Evolutionary conservation across 192 early-diverging fungal species (phyloP), one percentile per base, ranked within the genome.

Genomic region (Linderina pennispora): DNA sequence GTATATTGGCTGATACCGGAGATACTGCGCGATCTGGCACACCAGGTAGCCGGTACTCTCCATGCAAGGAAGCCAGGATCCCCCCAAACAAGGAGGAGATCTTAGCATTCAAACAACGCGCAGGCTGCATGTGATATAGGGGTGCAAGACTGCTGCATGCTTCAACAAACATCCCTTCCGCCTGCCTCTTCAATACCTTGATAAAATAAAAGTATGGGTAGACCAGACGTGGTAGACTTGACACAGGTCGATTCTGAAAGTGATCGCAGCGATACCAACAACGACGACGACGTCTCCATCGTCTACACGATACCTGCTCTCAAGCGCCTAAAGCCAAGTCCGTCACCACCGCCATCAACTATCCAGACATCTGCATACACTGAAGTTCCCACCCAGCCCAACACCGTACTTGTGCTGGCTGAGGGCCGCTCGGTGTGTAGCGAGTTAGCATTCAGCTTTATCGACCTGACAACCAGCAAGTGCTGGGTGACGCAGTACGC

Each of bases 361-460:
- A 56, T 61, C 0, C 53, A 49, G 4, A 72, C 68, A 0, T 72
- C 68, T 0, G 68, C 68, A 0, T 72, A 56, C 21, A 38, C 62
- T 8, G 49, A 60, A 19, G 22, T 56, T 2, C 8, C 53, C 2
- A 25, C 43, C 23, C n/a, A 32, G 1, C 49, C 53, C 23, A 52
- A 53, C 46, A 56, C 49, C 1, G 23, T 72, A 14, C 59, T 72
- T 53, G 58, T 56, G 0, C 20, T 74, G 7, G 51, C 63, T 17
- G 70, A 74, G 43, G 63, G 70, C 14, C 62, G 70, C 21, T 63
- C 55, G 0, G 40, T 58, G 8, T 59, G 58, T 17, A 62, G 63
- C 40, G 70, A 74, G 22, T 66, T 62, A 10, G 70, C 63, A 2
- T 74, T 55, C 36, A 54, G 58, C 28, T 42, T 74, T n/a, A 48